Percentiles rank a stretch among this genome's conserved stretches.
Conservation (phyloP, 306 rosid genomes). For the Casuarina cunninghamiana region DNA sequence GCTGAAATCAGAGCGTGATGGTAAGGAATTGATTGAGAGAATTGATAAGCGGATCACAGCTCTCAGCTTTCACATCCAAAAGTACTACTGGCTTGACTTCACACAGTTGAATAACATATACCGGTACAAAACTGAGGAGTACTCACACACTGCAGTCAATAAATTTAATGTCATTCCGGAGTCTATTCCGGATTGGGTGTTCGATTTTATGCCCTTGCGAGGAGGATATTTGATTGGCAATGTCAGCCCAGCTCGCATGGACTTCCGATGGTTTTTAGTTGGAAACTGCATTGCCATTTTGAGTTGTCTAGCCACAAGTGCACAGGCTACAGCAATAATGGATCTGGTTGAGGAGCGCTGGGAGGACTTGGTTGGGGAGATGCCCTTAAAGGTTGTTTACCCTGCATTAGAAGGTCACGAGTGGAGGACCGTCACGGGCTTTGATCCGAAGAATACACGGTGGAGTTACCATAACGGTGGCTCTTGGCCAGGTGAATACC, state of each 20-base stretch:
- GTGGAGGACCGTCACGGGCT: conserved; percentile 29
- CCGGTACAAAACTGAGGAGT: conserved; percentile 21
- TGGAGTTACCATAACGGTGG: conserved; percentile 39
- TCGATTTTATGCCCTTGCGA: conserved; percentile 24
- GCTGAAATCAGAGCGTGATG: conserved; percentile 12
- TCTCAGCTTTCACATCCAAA: conserved; percentile 14
- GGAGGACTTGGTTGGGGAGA: conserved; percentile 36
- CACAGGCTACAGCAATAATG: conserved; percentile 29
- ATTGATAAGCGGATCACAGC: conserved; percentile 22
- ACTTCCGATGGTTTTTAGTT: conserved; percentile 31
- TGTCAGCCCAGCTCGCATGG: conserved; percentile 30
- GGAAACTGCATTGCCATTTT: conserved; percentile 36
- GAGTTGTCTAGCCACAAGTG: conserved; percentile 23
- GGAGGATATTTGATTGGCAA: conserved; percentile 27
- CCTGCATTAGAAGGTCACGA: conserved; percentile 36
- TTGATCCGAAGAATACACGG: conserved; percentile 34
- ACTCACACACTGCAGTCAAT: conserved; percentile 21
- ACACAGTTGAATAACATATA: conserved; percentile 17
- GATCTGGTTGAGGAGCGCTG: conserved; percentile 34
- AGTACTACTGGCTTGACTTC: conserved; percentile 19
- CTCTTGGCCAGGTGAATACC: conserved; percentile 35
- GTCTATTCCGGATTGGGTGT: conserved; percentile 21
- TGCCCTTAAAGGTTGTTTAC: conserved; percentile 35
- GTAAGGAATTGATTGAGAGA: conserved; percentile 13
- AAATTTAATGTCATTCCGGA: conserved; percentile 24